These are phyloP conservation scores for Sporothrix euskadiensis DNA, from an alignment of 2,329 filamentous ascomycete species.

Conservation along the genomic window DNA sequence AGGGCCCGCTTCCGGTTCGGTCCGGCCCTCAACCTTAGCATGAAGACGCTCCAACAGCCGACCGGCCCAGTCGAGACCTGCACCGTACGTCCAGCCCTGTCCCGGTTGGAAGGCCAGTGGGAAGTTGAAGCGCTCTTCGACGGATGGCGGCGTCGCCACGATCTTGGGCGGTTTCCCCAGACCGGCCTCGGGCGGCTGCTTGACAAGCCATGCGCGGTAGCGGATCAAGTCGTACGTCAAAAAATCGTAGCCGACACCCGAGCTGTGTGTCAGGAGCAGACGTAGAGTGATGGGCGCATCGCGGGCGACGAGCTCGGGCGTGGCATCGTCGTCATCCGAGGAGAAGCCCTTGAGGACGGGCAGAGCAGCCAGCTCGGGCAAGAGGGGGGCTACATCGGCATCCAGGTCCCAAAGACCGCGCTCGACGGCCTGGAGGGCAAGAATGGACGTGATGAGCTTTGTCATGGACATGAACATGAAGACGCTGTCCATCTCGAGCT, in stretches of 20 bases:
- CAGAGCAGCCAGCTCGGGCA: conserved; percentile 33
- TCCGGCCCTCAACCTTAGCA: conserved; percentile 3
- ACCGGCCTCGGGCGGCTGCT: conserved; percentile 17
- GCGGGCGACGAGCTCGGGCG: conserved; percentile 22
- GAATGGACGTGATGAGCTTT: conserved; percentile 50
- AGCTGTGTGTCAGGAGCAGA: conserved; percentile 31
- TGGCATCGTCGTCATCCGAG: not conserved
- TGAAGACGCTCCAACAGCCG: conserved; percentile 29
- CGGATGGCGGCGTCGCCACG: not conserved
- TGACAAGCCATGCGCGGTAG: conserved; percentile 21
- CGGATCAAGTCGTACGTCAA: conserved; percentile 26
- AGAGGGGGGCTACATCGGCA: conserved; percentile 43
- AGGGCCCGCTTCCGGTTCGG: not conserved
- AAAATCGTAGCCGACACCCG: conserved; percentile 32
- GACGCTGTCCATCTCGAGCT: conserved; percentile 37
- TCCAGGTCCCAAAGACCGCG: conserved; percentile 47
- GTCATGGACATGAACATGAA: conserved; percentile 42
- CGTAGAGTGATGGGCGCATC: conserved; percentile 32
- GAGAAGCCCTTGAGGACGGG: conserved; percentile 28
- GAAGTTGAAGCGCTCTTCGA: conserved; percentile 27
- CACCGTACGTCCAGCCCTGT: conserved; percentile 33
- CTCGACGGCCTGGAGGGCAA: conserved; percentile 51
- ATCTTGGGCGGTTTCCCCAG: conserved; percentile 17
- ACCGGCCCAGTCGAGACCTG: conserved; percentile 32
- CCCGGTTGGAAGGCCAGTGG: conserved; percentile 33